phyloP scores from a whole-genome alignment of 1,139 yeast species.

The Pichia sp. region DNA sequence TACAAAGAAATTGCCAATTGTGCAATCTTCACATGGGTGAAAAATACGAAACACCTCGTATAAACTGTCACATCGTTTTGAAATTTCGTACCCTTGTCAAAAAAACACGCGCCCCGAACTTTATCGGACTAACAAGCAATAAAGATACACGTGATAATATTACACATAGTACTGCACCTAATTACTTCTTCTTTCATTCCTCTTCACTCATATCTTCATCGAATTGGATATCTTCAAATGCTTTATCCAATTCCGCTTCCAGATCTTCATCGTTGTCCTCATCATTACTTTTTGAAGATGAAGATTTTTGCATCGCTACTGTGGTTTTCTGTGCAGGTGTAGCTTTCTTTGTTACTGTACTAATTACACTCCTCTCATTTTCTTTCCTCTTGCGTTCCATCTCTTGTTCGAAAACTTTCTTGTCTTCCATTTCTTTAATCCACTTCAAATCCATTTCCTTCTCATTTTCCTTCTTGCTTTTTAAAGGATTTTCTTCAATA shows the following conservation, averaged over 20 bases:
- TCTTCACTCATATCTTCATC: conserved; percentile 25
- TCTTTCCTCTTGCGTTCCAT: no score
- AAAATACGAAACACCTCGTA: no score
- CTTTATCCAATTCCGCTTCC: conserved; percentile 22
- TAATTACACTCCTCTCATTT: no score
- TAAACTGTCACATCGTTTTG: no score
- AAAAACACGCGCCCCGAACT: neutral
- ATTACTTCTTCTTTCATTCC: conserved; percentile 16
- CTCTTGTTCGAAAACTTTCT: no score
- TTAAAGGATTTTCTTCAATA: conserved; percentile 19
- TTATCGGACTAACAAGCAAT: neutral
- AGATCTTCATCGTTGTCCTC: conserved; percentile 15
- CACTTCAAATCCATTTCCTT: conserved; percentile 3
- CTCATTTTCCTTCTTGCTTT: conserved; percentile 6
- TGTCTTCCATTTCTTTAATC: neutral
- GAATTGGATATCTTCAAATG: conserved; percentile 21
- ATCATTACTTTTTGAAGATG: neutral
- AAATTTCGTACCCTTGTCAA: neutral
- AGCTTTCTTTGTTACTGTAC: no score
- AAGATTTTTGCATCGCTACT: neutral
- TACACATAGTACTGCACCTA: neutral
- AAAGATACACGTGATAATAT: neutral
- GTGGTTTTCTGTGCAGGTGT: neutral
- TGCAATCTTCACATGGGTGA: no score
- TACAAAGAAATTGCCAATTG: no score